Evolutionary conservation across 495 filamentous ascomycete genomes (phyloP).

Genomic region (Lichenothelia convexa): DNA sequence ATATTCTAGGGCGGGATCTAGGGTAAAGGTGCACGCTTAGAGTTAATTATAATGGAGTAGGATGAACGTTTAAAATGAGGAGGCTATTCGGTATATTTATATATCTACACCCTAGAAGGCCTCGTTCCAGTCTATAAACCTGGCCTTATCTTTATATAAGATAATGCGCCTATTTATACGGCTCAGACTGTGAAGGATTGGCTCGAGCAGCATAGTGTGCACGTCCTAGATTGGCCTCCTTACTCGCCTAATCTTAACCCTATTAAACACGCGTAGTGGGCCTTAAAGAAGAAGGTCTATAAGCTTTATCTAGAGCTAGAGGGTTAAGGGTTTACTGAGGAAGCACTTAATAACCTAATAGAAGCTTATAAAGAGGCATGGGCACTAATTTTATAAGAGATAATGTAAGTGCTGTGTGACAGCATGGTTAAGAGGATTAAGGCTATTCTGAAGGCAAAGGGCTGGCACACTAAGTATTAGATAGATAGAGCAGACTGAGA

Average conservation of each 20-base stretch:
- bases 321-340: no score
- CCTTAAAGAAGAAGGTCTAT: constrained; percentile 6
- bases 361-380: no score
- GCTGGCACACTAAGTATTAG: no score
- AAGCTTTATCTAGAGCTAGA: constrained; percentile 6
- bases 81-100: background rate
- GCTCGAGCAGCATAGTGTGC: constrained; percentile 2
- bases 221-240: constrained; percentile 5
- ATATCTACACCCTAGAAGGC: constrained; percentile 1
- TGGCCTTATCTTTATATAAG: constrained; percentile 4
- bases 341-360: no score
- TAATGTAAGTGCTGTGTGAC: no score
- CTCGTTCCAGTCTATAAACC: background rate
- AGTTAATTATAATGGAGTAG: constrained; percentile 4
- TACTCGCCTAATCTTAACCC: constrained; percentile 11
- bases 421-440: no score
- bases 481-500: no score
- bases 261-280: constrained; percentile 7
- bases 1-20: constrained; percentile 7
- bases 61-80: background rate
- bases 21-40: background rate
- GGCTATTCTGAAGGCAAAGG: no score
- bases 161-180: constrained; percentile 7
- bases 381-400: no score
- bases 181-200: background rate